These are phyloP conservation scores for Boeremia exigua DNA, from an alignment of 2,329 filamentous ascomycete species.

Conservation along the genomic window DNA sequence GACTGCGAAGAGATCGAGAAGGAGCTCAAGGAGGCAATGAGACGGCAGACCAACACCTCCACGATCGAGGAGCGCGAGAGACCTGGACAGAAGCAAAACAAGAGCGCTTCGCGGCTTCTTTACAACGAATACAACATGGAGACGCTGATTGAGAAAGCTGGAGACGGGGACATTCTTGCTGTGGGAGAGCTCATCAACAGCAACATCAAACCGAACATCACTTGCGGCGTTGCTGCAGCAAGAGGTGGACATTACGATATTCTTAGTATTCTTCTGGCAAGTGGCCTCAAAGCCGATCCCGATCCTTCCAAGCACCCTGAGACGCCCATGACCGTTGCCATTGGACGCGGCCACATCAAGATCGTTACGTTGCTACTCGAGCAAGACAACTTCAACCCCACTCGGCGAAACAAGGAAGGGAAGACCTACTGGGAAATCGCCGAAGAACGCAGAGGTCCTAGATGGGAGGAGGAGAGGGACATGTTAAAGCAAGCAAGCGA, in stretches of 20 bases:
- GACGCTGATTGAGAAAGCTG: slow-evolving; percentile 56
- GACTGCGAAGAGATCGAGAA: slow-evolving; percentile 83
- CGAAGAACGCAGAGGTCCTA: slow-evolving; percentile 78
- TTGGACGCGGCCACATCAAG: slow-evolving; percentile 84
- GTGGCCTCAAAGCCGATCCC: slow-evolving; percentile 55
- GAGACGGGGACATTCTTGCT: slow-evolving; percentile 56
- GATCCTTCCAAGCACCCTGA: slow-evolving; percentile 81
- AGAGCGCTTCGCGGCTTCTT: slow-evolving; percentile 51
- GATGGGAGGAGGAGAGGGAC: slow-evolving; percentile 88
- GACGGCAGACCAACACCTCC: slow-evolving; percentile 53
- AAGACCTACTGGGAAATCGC: slow-evolving; percentile 89
- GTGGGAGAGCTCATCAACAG: slow-evolving; percentile 57
- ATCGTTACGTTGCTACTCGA: slow-evolving; percentile 81
- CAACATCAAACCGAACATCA: slow-evolving; percentile 71
- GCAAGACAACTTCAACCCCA: slow-evolving; percentile 82
- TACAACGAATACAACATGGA: slow-evolving; percentile 59
- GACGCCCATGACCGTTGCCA: slow-evolving; percentile 92
- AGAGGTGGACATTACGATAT: slow-evolving; percentile 90
- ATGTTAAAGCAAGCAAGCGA: slow-evolving; percentile 79
- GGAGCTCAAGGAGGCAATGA: slow-evolving; percentile 66
- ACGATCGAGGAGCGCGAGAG: slow-evolving; percentile 55
- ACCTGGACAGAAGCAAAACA: slow-evolving; percentile 38
- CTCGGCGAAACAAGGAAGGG: slow-evolving; percentile 72
- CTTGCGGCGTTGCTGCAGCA: slow-evolving; percentile 88
- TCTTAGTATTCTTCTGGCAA: slow-evolving; percentile 70